A percentile compares a stretch with the other conserved stretches of the same genome.
Evolutionary conservation across 2,329 filamentous ascomycete genomes (phyloP).

Genomic region (Hypoxylon sp.): DNA sequence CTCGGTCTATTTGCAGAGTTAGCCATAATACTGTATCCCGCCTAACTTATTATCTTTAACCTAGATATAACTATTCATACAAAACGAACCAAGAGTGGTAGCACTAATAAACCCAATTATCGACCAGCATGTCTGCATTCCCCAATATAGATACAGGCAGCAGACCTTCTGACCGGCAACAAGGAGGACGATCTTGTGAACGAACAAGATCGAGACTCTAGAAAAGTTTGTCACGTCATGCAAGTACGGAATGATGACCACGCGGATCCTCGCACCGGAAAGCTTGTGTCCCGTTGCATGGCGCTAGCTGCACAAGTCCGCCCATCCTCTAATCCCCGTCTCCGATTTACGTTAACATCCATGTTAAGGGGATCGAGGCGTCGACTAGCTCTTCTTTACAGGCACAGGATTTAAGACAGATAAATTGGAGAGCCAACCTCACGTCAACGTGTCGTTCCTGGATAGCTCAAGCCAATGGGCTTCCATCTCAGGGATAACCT

Average conservation of each 20-base stretch:
- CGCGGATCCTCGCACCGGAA: slow-evolving; percentile 75
- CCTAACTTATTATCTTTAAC: neutral
- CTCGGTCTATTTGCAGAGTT: neutral
- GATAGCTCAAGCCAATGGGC: slow-evolving; percentile 86
- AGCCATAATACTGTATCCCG: neutral
- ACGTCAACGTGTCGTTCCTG: slow-evolving; percentile 87
- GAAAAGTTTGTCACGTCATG: slow-evolving; percentile 76
- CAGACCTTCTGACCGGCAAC: slow-evolving; percentile 78
- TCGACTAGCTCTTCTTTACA: slow-evolving; percentile 91
- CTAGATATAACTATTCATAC: neutral
- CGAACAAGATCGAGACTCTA: slow-evolving; percentile 84
- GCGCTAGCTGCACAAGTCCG: slow-evolving; percentile 82
- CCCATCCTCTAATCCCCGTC: neutral
- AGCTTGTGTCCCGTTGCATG: slow-evolving; percentile 88
- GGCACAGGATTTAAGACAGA: slow-evolving; percentile 91
- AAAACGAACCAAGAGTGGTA: neutral
- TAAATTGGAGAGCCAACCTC: slow-evolving; percentile 79
- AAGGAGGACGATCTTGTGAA: slow-evolving; percentile 75
- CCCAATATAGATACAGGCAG: slow-evolving; percentile 73
- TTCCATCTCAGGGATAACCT: slow-evolving; percentile 81
- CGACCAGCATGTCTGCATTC: slow-evolving; percentile 62
- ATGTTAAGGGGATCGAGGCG: slow-evolving; percentile 78
- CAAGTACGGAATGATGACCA: slow-evolving; percentile 94
- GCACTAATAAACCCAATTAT: neutral
- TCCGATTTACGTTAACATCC: slow-evolving; percentile 10